Conservation (phyloP, 768 basidiomycete genomes). For the Tylopilus intermedius region DNA sequence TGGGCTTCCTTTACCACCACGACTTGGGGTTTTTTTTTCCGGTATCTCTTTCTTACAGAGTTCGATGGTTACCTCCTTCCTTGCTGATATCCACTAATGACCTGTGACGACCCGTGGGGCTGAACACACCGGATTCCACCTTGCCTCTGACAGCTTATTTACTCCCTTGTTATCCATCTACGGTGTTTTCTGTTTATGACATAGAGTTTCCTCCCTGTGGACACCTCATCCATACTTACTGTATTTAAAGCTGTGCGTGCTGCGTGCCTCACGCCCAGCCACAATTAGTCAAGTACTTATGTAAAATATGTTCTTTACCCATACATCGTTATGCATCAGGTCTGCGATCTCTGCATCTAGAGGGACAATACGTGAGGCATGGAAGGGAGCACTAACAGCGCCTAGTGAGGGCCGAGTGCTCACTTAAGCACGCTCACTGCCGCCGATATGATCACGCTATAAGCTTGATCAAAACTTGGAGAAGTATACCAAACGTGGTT, state of each 20-base stretch:
- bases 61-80: neutral
- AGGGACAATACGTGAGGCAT: too few relatives aligned
- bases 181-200: neutral
- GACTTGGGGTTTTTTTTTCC: neutral
- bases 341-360: neutral
- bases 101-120: neutral
- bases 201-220: neutral
- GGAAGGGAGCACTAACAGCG: too few relatives aligned
- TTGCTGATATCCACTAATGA: neutral
- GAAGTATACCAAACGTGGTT: too few relatives aligned
- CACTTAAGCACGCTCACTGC: too few relatives aligned
- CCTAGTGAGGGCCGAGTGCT: too few relatives aligned
- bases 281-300: too few relatives aligned
- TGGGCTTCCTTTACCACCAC: neutral
- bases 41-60: neutral
- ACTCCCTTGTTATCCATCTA: neutral
- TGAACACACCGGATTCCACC: neutral
- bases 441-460: too few relatives aligned
- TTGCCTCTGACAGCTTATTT: neutral
- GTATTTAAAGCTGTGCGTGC: neutral
- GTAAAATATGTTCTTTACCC: neutral
- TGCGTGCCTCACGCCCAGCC: too few relatives aligned
- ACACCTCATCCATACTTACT: neutral
- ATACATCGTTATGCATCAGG: neutral
- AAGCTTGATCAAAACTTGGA: too few relatives aligned